Evolutionary conservation across 331 rosid genomes (phyloP).

Genomic region (Acacia concinna): DNA sequence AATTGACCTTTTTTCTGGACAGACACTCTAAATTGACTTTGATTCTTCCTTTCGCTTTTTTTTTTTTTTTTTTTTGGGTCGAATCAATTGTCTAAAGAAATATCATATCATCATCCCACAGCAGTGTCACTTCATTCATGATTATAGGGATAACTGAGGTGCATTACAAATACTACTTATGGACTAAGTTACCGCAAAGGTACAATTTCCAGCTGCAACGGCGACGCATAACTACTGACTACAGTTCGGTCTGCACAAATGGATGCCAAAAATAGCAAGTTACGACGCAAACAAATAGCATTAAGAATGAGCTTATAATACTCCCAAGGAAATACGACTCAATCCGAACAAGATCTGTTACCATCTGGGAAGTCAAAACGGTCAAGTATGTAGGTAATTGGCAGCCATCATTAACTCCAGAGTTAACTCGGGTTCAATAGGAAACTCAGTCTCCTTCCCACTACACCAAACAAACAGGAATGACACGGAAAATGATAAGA

Average conservation of each 20-base stretch:
- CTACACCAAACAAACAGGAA: slow-evolving; percentile 34
- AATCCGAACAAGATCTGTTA: slow-evolving; percentile 14
- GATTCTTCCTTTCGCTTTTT: too few relatives aligned
- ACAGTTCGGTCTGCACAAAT: slow-evolving; percentile 38
- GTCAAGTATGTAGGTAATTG: slow-evolving; percentile 84
- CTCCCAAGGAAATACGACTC: slow-evolving; percentile 24
- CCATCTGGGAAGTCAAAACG: slow-evolving; percentile 29
- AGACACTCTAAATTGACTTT: too few relatives aligned
- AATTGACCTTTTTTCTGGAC: background rate
- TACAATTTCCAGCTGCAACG: slow-evolving; percentile 30
- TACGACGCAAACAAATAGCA: slow-evolving; percentile 9
- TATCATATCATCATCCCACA: slow-evolving; percentile 6
- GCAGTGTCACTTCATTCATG: background rate
- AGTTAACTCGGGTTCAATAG: slow-evolving; percentile 84
- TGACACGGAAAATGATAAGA: background rate
- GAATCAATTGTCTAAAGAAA: slow-evolving; percentile 3
- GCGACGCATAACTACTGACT: background rate
- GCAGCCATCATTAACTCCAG: slow-evolving; percentile 97
- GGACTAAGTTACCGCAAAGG: slow-evolving; percentile 4
- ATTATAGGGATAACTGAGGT: background rate
- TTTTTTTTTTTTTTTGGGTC: too few relatives aligned
- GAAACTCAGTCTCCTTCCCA: slow-evolving; percentile 89
- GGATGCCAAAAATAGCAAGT: background rate
- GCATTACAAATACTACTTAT: slow-evolving; percentile 15
- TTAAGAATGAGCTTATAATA: slow-evolving; percentile 6